These are phyloP conservation scores for Rhizopus arrhizus DNA, from an alignment of 371 early-diverging fungal genomes.

Conservation along the genomic window DNA sequence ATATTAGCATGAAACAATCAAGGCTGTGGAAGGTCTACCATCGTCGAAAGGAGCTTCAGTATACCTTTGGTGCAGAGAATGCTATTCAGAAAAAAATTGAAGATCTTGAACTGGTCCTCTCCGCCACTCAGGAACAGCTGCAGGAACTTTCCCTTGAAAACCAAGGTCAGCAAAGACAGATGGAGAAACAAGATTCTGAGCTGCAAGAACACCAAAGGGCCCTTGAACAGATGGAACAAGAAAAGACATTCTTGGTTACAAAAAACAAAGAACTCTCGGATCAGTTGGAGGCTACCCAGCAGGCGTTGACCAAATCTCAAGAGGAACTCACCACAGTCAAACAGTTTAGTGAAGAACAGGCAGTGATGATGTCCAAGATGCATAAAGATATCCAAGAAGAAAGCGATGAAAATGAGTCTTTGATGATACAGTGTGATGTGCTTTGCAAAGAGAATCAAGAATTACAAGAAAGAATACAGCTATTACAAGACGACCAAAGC, in stretches of 20 bases:
- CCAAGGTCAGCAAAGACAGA: conserved; percentile 50
- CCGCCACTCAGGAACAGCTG: conserved; percentile 56
- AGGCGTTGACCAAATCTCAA: conserved; percentile 13
- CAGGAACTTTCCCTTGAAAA: conserved; percentile 48
- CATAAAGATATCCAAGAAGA: conserved; percentile 57
- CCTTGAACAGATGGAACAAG: conserved; percentile 56
- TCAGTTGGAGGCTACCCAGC: conserved; percentile 56
- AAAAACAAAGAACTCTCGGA: conserved; percentile 65
- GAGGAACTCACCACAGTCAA: conserved; percentile 63
- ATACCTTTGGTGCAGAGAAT: conserved; percentile 76
- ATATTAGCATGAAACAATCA: conserved; percentile 86
- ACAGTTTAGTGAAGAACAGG: conserved; percentile 64
- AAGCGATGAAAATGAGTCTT: conserved; percentile 39
- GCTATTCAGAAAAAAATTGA: conserved; percentile 60
- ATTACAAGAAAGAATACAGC: conserved; percentile 57
- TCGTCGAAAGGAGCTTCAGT: conserved; percentile 96
- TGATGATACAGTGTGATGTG: conserved; percentile 60
- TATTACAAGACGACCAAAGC: conserved; percentile 29
- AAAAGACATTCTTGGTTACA: conserved; percentile 56
- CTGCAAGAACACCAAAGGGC: conserved; percentile 33
- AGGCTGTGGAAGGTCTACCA: conserved; percentile 94
- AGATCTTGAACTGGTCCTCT: conserved; percentile 49
- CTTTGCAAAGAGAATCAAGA: conserved; percentile 27
- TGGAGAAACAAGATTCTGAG: conserved; percentile 49
- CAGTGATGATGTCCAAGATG: conserved; percentile 39